Conservation (phyloP, 495 filamentous ascomycete species). For the Chaetomidium leptoderma region DNA sequence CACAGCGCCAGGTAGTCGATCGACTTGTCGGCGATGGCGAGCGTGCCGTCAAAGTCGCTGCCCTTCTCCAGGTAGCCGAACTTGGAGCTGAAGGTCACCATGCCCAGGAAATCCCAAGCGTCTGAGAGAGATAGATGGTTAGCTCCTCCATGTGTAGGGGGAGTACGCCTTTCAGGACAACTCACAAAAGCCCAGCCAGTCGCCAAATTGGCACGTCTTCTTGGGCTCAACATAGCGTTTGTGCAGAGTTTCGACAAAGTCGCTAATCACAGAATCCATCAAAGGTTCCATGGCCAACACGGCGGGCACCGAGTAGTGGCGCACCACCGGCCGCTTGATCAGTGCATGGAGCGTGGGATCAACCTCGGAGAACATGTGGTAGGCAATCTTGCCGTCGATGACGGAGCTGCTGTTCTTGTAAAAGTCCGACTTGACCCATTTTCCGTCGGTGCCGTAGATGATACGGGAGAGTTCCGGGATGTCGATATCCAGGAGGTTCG, state of each 20-base stretch:
- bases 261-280: constrained; percentile 34
- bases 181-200: constrained; percentile 30
- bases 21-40: constrained; percentile 21
- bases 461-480: constrained; percentile 23
- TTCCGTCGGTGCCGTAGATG: constrained; percentile 28
- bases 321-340: constrained; percentile 37
- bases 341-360: constrained; percentile 33
- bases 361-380: constrained; percentile 37
- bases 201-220: constrained; percentile 22
- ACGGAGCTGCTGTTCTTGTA: constrained; percentile 38
- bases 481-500: constrained; percentile 35
- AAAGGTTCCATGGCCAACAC: constrained; percentile 34
- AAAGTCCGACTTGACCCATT: constrained; percentile 37
- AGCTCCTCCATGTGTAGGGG: no score
- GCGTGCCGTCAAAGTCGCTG: constrained; percentile 26
- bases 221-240: constrained; percentile 23
- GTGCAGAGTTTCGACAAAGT: constrained; percentile 30
- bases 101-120: constrained; percentile 44
- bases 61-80: constrained; percentile 30
- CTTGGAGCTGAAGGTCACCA: constrained; percentile 40
- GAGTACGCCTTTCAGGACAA: no score
- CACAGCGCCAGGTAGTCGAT: constrained; percentile 27
- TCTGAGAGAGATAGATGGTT: constrained; percentile 10
- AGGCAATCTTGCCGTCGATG: constrained; percentile 36
- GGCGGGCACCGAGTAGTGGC: constrained; percentile 35